Percentiles rank a stretch among this genome's conserved stretches.
Conservation (phyloP, 1,139 yeast genomes). For the Pichia sp. region DNA sequence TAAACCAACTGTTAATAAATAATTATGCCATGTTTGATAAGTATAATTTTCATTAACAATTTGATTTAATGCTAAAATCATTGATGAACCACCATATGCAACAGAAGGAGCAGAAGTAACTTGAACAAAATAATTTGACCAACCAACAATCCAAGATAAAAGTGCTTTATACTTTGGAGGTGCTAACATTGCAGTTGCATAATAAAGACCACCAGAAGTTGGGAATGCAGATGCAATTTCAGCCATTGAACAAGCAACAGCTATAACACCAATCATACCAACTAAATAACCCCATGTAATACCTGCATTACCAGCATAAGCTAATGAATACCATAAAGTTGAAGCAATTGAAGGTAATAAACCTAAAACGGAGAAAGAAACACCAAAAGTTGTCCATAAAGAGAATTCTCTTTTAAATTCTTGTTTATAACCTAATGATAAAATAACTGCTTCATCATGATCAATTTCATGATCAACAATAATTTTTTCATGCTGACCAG, state of each 20-base stretch:
- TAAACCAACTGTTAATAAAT: conserved; percentile 46
- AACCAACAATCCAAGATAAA: conserved; percentile 54
- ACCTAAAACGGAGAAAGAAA: conserved; percentile 68
- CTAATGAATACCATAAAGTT: conserved; percentile 40
- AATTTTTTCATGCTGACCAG: conserved; percentile 24
- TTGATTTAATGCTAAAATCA: conserved; percentile 51
- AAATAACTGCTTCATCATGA: conserved; percentile 48
- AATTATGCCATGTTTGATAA: conserved; percentile 46
- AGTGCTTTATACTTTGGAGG: conserved; percentile 49
- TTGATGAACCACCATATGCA: conserved; percentile 52
- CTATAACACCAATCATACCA: conserved; percentile 43
- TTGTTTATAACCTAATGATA: conserved; percentile 67
- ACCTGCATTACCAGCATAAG: conserved; percentile 48
- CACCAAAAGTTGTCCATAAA: conserved; percentile 56
- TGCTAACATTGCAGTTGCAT: conserved; percentile 43
- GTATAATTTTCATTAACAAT: conserved; percentile 31
- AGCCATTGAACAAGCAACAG: conserved; percentile 53
- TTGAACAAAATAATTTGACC: conserved; percentile 54
- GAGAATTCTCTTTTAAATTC: conserved; percentile 68
- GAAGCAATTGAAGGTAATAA: conserved; percentile 65
- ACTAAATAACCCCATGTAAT: conserved; percentile 51
- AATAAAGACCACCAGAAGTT: conserved; percentile 65
- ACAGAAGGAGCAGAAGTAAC: conserved; percentile 60
- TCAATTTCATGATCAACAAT: conserved; percentile 39
- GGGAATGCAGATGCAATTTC: conserved; percentile 62